These are phyloP conservation scores for Penicillium pancosmium DNA, from an alignment of 495 filamentous ascomycete species.

Conservation along the genomic window DNA sequence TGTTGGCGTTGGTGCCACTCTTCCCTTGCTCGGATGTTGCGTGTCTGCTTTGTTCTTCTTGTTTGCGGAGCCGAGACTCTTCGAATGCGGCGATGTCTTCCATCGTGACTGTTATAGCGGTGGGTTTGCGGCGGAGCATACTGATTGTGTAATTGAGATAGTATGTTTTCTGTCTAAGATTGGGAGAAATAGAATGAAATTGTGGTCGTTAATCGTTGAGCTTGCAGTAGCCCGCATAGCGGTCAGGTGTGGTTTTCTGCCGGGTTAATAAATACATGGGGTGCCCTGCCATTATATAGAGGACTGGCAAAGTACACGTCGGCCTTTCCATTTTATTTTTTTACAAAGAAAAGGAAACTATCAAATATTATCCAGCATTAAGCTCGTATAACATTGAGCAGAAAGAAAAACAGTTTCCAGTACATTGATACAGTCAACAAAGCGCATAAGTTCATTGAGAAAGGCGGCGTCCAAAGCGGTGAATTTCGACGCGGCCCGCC, in stretches of 20 bases:
- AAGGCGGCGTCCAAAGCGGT: slow-evolving; percentile 1
- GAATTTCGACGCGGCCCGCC: background rate
- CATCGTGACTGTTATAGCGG: slow-evolving; percentile 72
- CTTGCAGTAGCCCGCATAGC: background rate
- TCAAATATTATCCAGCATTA: too few relatives aligned
- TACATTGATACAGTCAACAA: too few relatives aligned
- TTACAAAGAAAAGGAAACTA: too few relatives aligned
- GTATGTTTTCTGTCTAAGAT: background rate
- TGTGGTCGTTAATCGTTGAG: background rate
- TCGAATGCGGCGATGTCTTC: slow-evolving; percentile 81
- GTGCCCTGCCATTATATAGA: too few relatives aligned
- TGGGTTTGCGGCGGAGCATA: slow-evolving; percentile 85
- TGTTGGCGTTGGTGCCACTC: background rate
- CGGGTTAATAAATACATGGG: too few relatives aligned
- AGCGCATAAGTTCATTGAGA: background rate
- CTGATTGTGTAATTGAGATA: background rate
- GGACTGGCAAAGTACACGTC: too few relatives aligned
- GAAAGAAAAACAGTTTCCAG: too few relatives aligned
- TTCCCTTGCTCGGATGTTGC: slow-evolving; percentile 20
- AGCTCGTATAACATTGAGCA: too few relatives aligned
- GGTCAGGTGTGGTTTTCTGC: too few relatives aligned
- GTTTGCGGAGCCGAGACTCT: slow-evolving; percentile 51
- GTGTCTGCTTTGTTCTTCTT: slow-evolving; percentile 26
- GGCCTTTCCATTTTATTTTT: too few relatives aligned
- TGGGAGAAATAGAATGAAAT: background rate